Conservation (phyloP, 129 eudicot species). For the Heracleum sosnowskyi region DNA sequence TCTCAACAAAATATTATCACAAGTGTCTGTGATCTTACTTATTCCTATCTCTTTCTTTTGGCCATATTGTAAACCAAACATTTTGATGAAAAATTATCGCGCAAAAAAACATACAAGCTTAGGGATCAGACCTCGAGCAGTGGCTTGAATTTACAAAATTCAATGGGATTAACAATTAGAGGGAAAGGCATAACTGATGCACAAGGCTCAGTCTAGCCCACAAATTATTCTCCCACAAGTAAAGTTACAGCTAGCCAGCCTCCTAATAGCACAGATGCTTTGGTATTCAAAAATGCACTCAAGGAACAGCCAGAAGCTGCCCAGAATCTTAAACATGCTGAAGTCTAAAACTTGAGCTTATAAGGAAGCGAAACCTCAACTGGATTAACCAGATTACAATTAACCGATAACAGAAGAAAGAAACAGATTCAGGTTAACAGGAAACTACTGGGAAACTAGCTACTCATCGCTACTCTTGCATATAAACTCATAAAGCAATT, state of each 20-base stretch:
- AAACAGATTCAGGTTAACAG: not conserved
- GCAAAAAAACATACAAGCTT: constrained; percentile 25
- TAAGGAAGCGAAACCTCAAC: not conserved
- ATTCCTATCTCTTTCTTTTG: constrained; percentile 47
- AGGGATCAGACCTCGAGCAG: constrained; percentile 41
- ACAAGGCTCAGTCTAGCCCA: constrained; percentile 63
- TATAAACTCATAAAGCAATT: not conserved
- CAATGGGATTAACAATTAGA: constrained; percentile 41
- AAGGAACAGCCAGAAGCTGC: not conserved
- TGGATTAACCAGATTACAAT: not conserved
- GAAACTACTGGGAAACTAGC: not conserved
- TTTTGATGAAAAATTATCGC: constrained; percentile 51
- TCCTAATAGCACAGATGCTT: not conserved
- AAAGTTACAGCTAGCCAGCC: not conserved
- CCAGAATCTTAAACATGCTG: not conserved
- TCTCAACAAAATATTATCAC: too few relatives aligned
- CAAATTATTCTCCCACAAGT: constrained; percentile 14
- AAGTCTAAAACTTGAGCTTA: not conserved
- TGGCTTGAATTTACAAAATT: constrained; percentile 45
- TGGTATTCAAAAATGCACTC: not conserved
- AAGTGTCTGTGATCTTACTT: constrained; percentile 48
- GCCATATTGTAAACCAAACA: constrained; percentile 35
- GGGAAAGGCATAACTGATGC: constrained; percentile 60
- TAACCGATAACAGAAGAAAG: not conserved
- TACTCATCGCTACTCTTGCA: not conserved